A percentile compares a stretch with the other conserved stretches of the same genome.
Evolutionary conservation across 805 yeast genomes (phyloP).

Genomic region (Candida maris): DNA sequence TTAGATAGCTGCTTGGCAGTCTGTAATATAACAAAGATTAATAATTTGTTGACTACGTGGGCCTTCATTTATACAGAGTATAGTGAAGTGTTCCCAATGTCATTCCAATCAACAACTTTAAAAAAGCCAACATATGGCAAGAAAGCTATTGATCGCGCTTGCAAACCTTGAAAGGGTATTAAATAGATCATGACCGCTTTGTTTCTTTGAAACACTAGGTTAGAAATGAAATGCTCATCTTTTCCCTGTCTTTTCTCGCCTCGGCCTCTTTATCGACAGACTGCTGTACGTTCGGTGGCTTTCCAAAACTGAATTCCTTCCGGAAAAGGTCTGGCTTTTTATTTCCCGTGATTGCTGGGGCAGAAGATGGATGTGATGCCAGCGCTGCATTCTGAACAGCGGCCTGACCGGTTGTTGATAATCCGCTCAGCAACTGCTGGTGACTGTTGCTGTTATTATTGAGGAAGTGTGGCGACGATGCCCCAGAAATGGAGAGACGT

Average conservation of each 20-base stretch:
- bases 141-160: too few species aligned
- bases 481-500: conserved; percentile 22
- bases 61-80: too few species aligned
- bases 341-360: not conserved
- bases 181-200: too few species aligned
- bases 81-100: not conserved
- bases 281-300: conserved; percentile 5
- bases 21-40: too few species aligned
- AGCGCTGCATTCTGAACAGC: too few species aligned
- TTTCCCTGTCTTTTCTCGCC: conserved; percentile 15
- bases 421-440: conserved; percentile 5
- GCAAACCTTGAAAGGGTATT: too few species aligned
- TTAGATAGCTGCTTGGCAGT: too few species aligned
- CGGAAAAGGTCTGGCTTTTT: conserved; percentile 24
- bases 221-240: conserved; percentile 26
- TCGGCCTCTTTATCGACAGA: conserved; percentile 3
- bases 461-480: conserved; percentile 23
- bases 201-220: conserved; percentile 12
- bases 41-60: too few species aligned
- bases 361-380: too few species aligned
- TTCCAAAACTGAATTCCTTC: conserved; percentile 26
- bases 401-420: conserved; percentile 1
- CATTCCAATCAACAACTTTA: too few species aligned
- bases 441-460: conserved; percentile 11
- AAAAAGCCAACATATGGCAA: too few species aligned